These are phyloP conservation scores for Biscogniauxia mediterranea DNA, from an alignment of 2,329 filamentous ascomycete species.

Conservation along the genomic window DNA sequence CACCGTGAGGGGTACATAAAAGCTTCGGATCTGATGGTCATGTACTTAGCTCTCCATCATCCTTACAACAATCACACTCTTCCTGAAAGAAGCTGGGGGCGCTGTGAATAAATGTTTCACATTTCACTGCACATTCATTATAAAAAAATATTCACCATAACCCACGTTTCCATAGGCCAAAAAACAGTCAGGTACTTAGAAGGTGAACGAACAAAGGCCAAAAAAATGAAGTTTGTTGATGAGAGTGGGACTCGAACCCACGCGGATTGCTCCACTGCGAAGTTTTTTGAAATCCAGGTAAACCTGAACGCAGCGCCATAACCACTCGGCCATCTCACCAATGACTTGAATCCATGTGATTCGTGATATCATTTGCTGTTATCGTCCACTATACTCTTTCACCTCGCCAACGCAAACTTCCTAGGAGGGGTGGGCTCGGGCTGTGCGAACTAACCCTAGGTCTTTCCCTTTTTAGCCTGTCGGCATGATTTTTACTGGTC, in stretches of 20 bases:
- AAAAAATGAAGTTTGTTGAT: slow-evolving; percentile 21
- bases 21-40: no score
- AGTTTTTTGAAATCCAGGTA: background rate
- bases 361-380: background rate
- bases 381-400: background rate
- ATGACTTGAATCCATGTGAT: background rate
- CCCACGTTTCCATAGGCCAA: no score
- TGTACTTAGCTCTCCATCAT: no score
- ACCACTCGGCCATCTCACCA: slow-evolving; percentile 29
- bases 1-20: no score
- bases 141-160: no score
- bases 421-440: no score
- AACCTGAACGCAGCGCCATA: slow-evolving; percentile 31
- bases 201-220: background rate
- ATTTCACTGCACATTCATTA: no score
- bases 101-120: no score
- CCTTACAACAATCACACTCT: no score
- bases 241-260: slow-evolving; percentile 42
- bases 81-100: no score
- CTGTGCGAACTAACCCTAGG: background rate
- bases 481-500: background rate
- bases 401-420: background rate
- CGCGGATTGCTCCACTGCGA: slow-evolving; percentile 38
- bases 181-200: no score
- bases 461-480: background rate